Base-by-base conservation (phyloP, 2,329 filamentous ascomycete species). In the Cladosporium sp. region DNA sequence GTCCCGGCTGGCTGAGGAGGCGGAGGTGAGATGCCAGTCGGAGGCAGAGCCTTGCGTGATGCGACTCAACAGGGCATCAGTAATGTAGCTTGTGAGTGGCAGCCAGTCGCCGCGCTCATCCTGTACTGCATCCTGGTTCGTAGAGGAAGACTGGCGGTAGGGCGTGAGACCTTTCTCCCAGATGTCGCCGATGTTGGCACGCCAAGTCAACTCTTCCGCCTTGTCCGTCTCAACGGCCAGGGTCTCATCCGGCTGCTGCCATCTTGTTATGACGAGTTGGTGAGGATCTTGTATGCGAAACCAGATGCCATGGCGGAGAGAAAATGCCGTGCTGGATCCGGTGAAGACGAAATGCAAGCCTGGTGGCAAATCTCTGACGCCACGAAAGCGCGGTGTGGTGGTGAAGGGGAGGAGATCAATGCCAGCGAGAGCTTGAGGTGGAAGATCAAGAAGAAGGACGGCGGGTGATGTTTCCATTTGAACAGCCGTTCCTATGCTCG, bases 341-440 rank as follows among this genome's bases (percentile, higher is more conserved):
- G 76, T 79, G 61, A 84, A 85, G 15, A 83, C 65, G 56, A 85
- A 84, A 61, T 85, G 82, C 61, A 77, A 73, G 38, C 82, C 82
- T 2, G 69, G 59, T 0, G 81, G 79, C 3, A 85, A 59, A 56
- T 80, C 74, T 55, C 78, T 80, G 58, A 85, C 76, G 22, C 82
- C 82, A 51, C 75, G 73, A 65, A 85, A 85, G 47, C 78, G 76
- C 9, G 79, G 71, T 9, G 80, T 80, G 3, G 80, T 79, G 13
- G 80, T 83, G 66, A 85, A 85, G 40, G 81, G 80, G 43, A 84
- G 73, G 43, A 79, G 57, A 62, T 80, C 68, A 61, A 81, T 76
- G 54, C 77, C 82, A 56, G 78, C 76, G 12, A 78, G 67, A 1
- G 76, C 73, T 42, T 70, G 64, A 27, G 69, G 66, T 7, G 72